A percentile compares a stretch with the other conserved stretches of the same genome.
Conservation (phyloP, 2,329 filamentous ascomycete genomes). For the Penicillium sp. region DNA sequence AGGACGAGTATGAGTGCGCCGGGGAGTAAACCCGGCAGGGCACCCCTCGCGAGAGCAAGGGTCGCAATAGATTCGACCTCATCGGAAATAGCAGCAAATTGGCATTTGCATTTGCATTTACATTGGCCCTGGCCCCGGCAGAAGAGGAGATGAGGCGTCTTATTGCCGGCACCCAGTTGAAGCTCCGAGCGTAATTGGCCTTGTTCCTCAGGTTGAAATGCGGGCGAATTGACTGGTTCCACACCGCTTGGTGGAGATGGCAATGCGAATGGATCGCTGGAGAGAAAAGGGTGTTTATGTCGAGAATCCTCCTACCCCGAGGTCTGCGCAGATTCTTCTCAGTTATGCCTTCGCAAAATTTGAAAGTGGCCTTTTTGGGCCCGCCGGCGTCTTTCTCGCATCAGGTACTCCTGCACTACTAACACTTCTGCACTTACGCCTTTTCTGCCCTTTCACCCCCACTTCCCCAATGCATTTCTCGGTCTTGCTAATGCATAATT, state of each 20-base stretch:
- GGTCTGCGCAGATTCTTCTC: not conserved
- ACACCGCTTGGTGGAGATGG: conserved; percentile 22
- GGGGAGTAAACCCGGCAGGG: not conserved
- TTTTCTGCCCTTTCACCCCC: conserved; percentile 14
- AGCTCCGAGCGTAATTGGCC: too few relatives aligned
- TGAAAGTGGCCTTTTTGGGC: conserved; percentile 61
- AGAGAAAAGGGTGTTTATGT: not conserved
- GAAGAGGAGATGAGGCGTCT: too few relatives aligned
- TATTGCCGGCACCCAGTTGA: too few relatives aligned
- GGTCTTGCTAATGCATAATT: conserved; percentile 9
- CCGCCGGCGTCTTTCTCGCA: conserved; percentile 71
- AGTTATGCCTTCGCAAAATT: conserved; percentile 9
- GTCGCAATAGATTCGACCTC: not conserved
- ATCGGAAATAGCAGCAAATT: too few relatives aligned
- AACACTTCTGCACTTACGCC: not conserved
- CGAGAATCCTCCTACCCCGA: too few relatives aligned
- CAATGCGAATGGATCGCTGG: conserved; percentile 6
- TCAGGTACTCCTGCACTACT: conserved; percentile 54
- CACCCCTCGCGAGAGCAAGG: conserved; percentile 11
- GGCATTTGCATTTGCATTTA: too few relatives aligned
- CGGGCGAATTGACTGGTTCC: conserved; percentile 3
- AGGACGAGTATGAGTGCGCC: conserved; percentile 22
- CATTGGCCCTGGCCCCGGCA: too few relatives aligned
- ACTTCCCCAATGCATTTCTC: conserved; percentile 9
- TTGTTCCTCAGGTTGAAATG: conserved; percentile 23